phyloP scores from a whole-genome alignment of 768 basidiomycete genomes.

The Rubroboletus pulcherrimus region DNA sequence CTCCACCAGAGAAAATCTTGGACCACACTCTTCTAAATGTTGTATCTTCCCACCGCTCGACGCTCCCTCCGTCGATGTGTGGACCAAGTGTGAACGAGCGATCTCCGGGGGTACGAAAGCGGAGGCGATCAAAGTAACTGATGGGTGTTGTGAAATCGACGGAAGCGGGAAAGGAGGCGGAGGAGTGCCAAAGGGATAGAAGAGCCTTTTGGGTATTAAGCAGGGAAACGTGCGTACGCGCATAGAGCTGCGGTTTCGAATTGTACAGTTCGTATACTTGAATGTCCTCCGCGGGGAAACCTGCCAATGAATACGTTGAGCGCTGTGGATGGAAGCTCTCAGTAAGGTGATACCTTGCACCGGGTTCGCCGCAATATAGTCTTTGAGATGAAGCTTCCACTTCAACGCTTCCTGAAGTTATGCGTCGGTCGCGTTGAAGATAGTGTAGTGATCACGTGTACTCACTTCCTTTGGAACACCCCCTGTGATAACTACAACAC shows the following conservation, averaged over 20 bases:
- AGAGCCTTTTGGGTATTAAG: constrained; percentile 56
- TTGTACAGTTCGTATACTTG: constrained; percentile 78
- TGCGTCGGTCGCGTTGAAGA: neutral
- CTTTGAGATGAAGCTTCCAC: constrained; percentile 54
- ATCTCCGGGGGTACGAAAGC: constrained; percentile 72
- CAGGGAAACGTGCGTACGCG: constrained; percentile 60
- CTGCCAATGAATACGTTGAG: constrained; percentile 29
- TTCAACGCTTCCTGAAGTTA: constrained; percentile 48
- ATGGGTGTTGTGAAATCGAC: constrained; percentile 55
- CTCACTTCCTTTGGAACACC: constrained; percentile 52
- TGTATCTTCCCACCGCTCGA: constrained; percentile 56
- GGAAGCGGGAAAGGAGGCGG: constrained; percentile 35
- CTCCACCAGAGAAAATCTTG: constrained; percentile 42
- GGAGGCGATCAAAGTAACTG: constrained; percentile 74
- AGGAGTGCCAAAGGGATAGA: constrained; percentile 53
- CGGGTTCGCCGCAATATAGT: constrained; percentile 52
- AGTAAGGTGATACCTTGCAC: constrained; percentile 44
- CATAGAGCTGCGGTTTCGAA: constrained; percentile 56
- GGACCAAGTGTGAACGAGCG: constrained; percentile 63
- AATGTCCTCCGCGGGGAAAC: constrained; percentile 62
- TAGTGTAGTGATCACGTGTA: constrained; percentile 7
- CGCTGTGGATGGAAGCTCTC: neutral
- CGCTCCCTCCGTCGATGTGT: constrained; percentile 50
- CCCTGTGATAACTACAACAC: constrained; percentile 54
- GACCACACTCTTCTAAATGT: constrained; percentile 38